A percentile compares a stretch with the other conserved stretches of the same genome.
Evolutionary conservation across 2,329 filamentous ascomycete genomes (phyloP).

Genomic region (Microcyclospora pomicola): DNA sequence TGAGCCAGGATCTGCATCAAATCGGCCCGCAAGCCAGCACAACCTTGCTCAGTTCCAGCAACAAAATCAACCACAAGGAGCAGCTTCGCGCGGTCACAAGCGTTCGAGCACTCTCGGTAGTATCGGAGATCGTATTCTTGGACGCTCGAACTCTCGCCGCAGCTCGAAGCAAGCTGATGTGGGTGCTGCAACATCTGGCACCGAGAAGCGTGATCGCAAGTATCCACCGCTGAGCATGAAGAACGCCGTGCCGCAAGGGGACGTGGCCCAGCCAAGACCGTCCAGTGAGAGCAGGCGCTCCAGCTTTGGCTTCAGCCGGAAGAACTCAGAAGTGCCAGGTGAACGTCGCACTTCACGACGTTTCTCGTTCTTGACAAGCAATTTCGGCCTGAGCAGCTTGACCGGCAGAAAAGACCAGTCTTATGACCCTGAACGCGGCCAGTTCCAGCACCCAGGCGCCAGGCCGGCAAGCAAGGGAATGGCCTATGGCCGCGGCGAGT

Average conservation of each 20-base stretch:
- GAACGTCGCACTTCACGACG: constrained; percentile 30
- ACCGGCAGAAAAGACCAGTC: constrained; percentile 20
- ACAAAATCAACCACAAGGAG: constrained; percentile 57
- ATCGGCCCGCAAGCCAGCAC: constrained; percentile 44
- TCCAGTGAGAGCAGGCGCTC: constrained; percentile 38
- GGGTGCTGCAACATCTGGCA: constrained; percentile 33
- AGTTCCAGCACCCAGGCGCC: constrained; percentile 20
- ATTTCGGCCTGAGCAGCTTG: constrained; percentile 33
- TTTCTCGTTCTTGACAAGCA: constrained; percentile 38
- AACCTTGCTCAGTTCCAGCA: constrained; percentile 42
- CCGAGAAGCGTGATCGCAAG: constrained; percentile 50
- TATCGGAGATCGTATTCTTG: constrained; percentile 72
- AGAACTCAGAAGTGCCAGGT: constrained; percentile 28
- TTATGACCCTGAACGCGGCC: constrained; percentile 21
- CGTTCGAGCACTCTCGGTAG: constrained; percentile 42
- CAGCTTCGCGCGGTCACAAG: constrained; percentile 48
- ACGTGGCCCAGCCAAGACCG: constrained; percentile 38
- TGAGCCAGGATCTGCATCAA: constrained; percentile 34
- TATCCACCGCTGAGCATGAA: constrained; percentile 92
- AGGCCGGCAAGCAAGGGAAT: constrained; percentile 24
- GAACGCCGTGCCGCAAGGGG: constrained; percentile 47
- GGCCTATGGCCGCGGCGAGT: constrained; percentile 31
- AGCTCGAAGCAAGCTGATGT: constrained; percentile 24
- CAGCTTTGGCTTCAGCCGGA: constrained; percentile 37
- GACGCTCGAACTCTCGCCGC: constrained; percentile 40